Evolutionary conservation across 169 alveolate genomes (phyloP).

Genomic region (Besnoitia besnoiti): DNA sequence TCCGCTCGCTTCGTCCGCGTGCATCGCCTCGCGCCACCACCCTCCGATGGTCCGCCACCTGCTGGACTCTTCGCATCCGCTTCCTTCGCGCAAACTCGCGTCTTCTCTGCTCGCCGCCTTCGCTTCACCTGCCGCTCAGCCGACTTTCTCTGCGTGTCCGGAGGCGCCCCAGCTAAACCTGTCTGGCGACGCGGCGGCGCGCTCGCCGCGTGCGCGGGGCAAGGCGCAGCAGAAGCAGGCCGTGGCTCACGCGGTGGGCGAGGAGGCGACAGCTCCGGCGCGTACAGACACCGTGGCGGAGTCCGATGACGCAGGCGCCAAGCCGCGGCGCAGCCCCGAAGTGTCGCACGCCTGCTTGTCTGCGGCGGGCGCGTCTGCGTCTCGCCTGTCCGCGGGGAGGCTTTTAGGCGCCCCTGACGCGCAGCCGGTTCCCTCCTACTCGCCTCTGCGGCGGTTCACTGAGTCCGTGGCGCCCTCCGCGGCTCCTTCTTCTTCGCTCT

Average conservation of each 20-base stretch:
- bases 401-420: neutral
- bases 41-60: conserved; percentile 1
- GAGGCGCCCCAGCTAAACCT: too few species aligned
- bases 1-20: neutral
- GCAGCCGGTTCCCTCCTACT: neutral
- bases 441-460: neutral
- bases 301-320: too few species aligned
- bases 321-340: too few species aligned
- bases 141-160: too few species aligned
- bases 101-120: too few species aligned
- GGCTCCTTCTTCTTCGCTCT: neutral
- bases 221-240: too few species aligned
- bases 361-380: neutral
- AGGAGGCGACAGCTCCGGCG: too few species aligned
- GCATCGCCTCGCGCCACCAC: neutral
- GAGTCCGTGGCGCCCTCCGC: neutral
- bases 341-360: neutral
- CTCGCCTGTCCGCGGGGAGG: neutral
- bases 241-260: too few species aligned
- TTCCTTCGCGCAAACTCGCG: too few species aligned
- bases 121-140: too few species aligned
- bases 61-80: neutral
- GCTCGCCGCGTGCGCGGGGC: neutral
- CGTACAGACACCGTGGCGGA: too few species aligned
- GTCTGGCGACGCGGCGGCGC: too few species aligned